Evolutionary conservation across 2,329 filamentous ascomycete species (phyloP), one percentile per base, ranked within the genome.

Genomic region (Fusarium neocosmosporiellum): DNA sequence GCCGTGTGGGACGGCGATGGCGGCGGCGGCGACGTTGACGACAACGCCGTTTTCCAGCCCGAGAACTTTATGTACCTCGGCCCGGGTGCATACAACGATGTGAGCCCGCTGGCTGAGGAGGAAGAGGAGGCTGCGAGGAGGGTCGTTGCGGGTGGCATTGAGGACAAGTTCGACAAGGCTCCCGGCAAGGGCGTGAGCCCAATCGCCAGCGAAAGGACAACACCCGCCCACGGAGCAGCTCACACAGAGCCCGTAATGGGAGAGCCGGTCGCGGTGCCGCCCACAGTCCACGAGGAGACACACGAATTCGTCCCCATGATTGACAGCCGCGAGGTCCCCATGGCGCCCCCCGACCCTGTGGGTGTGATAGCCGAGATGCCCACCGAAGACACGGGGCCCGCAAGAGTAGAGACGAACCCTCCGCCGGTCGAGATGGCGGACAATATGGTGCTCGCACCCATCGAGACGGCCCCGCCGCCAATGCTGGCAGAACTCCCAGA

Each of bases 51-150:
- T 65, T 88, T 88, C 67, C 85, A 88, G 67, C 85, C 86, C 4
- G 87, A 87, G 69, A 85, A 81, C 68, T 87, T 88, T 70, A 87
- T 88, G 83, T 88, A 85, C 70, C 82, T 88, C 18, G 87, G 86
- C 0, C 85, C 86, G 0, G 85, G 84, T 2, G 77, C 80, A 2
- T 85, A 85, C 71, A 83, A 75, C 29, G 86, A 87, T 59, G 79
- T 86, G n/a, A 86, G 83, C 50, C 84, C 86, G 0, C 59, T 85
- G 31, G 80, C 71, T 0, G 82, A 84, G 29, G 83, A 85, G 57
- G 83, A 86, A 34, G 82, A 82, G 5, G 75, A 79, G 63, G 77
- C 77, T 36, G 79, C 80, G 11, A 77, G 73, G 69, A 74, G 79
- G 61, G 67, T 75, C 33, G 75, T 80, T 3, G 78, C 77, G 0